phyloP scores from a whole-genome alignment of 2,329 filamentous ascomycete genomes.

The Fusarium nisikadoi region DNA sequence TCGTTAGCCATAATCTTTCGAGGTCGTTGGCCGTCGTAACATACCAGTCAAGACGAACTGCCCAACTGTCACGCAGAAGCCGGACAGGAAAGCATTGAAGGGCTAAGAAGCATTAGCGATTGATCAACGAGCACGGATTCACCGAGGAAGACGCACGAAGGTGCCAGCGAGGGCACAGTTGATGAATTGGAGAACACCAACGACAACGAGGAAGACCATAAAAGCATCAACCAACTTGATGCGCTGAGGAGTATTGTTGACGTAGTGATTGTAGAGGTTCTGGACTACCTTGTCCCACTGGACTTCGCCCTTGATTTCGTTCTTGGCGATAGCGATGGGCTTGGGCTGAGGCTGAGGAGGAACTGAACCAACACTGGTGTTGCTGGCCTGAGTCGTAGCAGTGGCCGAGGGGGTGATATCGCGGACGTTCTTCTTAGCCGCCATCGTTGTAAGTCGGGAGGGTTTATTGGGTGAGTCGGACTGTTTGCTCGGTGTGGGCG shows the following conservation, averaged over 20 bases:
- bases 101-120: constrained; percentile 67
- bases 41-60: constrained; percentile 95
- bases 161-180: constrained; percentile 95
- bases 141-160: constrained; percentile 73
- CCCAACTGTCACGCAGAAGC: constrained; percentile 92
- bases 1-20: constrained; percentile 15
- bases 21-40: constrained; percentile 39
- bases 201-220: constrained; percentile 84
- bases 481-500: constrained; percentile 4
- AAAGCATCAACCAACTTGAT: constrained; percentile 93
- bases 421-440: constrained; percentile 60
- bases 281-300: constrained; percentile 69
- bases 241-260: constrained; percentile 84
- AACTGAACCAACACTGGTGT: constrained; percentile 43
- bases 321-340: constrained; percentile 36
- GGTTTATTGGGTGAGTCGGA: not conserved
- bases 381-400: constrained; percentile 45
- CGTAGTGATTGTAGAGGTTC: constrained; percentile 82
- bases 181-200: constrained; percentile 90
- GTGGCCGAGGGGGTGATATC: constrained; percentile 49
- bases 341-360: constrained; percentile 39
- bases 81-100: constrained; percentile 98
- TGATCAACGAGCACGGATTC: not conserved
- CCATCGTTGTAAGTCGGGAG: constrained; percentile 51
- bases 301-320: constrained; percentile 39